Percentiles rank a stretch among this genome's conserved stretches.
These are phyloP conservation scores for Vitis amurensis DNA, from an alignment of 164 flowering plant species.

Conservation along the genomic window DNA sequence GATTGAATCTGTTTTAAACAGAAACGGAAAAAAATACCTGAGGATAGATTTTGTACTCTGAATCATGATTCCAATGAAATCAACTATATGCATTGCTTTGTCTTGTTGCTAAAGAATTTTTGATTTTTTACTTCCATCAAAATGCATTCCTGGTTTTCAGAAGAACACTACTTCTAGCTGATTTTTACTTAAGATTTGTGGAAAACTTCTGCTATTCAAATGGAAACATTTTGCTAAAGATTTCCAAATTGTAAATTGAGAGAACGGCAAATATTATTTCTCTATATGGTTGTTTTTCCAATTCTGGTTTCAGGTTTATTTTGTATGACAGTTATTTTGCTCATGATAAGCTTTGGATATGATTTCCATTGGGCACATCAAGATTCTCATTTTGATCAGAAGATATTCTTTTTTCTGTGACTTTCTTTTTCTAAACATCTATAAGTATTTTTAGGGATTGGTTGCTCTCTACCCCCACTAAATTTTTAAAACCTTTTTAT, in stretches of 20 bases:
- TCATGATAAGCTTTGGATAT: conserved; percentile 97
- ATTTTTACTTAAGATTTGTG: no score
- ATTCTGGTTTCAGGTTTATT: background rate
- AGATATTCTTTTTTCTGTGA: conserved; percentile 48
- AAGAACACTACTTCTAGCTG: no score
- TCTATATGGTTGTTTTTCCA: background rate
- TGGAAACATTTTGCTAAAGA: background rate
- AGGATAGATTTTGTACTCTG: no score
- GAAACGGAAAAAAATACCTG: no score
- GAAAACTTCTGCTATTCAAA: background rate
- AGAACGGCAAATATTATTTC: no score
- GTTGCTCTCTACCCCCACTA: background rate
- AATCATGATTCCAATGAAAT: no score
- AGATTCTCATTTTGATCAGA: conserved; percentile 55
- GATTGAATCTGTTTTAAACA: no score
- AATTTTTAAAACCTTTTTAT: background rate
- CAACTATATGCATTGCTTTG: no score
- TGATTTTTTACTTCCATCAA: no score
- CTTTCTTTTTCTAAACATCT: background rate
- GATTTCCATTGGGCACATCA: conserved; percentile 79
- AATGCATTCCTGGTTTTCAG: no score
- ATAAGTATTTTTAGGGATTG: background rate
- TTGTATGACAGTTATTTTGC: conserved; percentile 64
- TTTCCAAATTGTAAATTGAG: background rate
- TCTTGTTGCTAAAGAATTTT: no score